phyloP scores from a whole-genome alignment of 2,329 filamentous ascomycete species.

The Fusarium sp. region DNA sequence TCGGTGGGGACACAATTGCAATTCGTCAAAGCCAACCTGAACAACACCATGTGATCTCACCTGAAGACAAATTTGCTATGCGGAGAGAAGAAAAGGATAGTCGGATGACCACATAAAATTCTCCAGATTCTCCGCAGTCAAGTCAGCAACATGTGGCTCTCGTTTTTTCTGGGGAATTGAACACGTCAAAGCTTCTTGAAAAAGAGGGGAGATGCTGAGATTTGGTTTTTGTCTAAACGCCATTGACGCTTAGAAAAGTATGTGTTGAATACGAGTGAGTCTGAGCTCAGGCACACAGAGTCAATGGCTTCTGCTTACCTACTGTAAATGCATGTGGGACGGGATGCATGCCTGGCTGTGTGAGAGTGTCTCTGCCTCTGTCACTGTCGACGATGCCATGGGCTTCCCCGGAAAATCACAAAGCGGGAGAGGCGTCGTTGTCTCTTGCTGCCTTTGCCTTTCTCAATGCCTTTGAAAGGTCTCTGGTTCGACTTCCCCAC shows the following conservation, averaged over 20 bases:
- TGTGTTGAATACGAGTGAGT: background rate
- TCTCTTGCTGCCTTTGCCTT: slow-evolving; percentile 26
- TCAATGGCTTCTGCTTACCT: background rate
- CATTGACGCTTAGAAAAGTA: slow-evolving; percentile 32
- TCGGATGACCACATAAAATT: slow-evolving; percentile 9
- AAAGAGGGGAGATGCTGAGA: background rate
- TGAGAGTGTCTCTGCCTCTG: background rate
- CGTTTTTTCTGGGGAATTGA: slow-evolving; percentile 5
- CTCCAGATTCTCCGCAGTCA: slow-evolving; percentile 25
- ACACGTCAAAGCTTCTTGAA: slow-evolving; percentile 14
- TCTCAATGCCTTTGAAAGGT: background rate
- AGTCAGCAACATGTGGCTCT: slow-evolving; percentile 12
- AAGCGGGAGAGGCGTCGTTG: slow-evolving; percentile 40
- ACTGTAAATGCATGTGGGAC: background rate
- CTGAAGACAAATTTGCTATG: background rate
- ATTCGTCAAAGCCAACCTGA: background rate
- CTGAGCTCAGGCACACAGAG: slow-evolving; percentile 17
- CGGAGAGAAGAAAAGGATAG: background rate
- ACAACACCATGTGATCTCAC: slow-evolving; percentile 20
- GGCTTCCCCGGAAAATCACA: slow-evolving; percentile 34
- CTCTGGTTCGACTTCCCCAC: slow-evolving; percentile 5
- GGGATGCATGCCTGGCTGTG: background rate
- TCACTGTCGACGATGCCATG: background rate
- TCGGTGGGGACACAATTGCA: background rate
- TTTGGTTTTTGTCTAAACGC: slow-evolving; percentile 30